Conservation (phyloP, 1,284 basidiomycete species). For the Entoloma clypeatum region DNA sequence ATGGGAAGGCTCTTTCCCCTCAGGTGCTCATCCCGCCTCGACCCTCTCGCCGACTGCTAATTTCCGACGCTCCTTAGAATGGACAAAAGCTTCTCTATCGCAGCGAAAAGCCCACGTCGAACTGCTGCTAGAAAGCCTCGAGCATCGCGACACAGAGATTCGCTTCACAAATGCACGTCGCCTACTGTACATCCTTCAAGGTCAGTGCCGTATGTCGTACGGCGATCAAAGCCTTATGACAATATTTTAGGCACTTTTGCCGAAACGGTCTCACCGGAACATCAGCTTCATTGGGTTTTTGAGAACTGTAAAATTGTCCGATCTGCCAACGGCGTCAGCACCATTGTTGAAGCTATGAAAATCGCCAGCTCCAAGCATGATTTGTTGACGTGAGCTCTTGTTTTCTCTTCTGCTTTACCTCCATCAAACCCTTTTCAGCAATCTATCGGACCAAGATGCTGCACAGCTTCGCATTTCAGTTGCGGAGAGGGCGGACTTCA, state of each 20-base stretch:
- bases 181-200: slow-evolving; percentile 89
- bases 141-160: slow-evolving; percentile 79
- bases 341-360: slow-evolving; percentile 85
- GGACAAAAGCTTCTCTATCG: slow-evolving; percentile 65
- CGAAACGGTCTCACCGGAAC: slow-evolving; percentile 86
- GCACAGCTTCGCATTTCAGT: slow-evolving; percentile 64
- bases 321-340: slow-evolving; percentile 79
- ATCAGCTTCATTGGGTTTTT: slow-evolving; percentile 95
- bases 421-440: slow-evolving; percentile 37
- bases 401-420: slow-evolving; percentile 8
- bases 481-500: slow-evolving; percentile 70
- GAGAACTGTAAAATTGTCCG: slow-evolving; percentile 90
- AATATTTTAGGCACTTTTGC: slow-evolving; percentile 76
- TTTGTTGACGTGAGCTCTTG: slow-evolving; percentile 56
- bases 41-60: slow-evolving; percentile 12
- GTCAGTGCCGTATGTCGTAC: slow-evolving; percentile 78
- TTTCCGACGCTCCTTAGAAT: slow-evolving; percentile 49
- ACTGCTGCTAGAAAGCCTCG: slow-evolving; percentile 78
- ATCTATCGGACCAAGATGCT: slow-evolving; percentile 68
- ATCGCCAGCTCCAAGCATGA: slow-evolving; percentile 90
- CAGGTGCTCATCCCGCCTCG: slow-evolving; percentile 45
- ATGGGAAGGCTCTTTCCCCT: slow-evolving; percentile 81
- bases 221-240: slow-evolving; percentile 74
- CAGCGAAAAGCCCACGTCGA: slow-evolving; percentile 73
- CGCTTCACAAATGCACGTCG: slow-evolving; percentile 85